phyloP scores from a whole-genome alignment of 1,284 basidiomycete species.

The Gastroboletus turbinatus region DNA sequence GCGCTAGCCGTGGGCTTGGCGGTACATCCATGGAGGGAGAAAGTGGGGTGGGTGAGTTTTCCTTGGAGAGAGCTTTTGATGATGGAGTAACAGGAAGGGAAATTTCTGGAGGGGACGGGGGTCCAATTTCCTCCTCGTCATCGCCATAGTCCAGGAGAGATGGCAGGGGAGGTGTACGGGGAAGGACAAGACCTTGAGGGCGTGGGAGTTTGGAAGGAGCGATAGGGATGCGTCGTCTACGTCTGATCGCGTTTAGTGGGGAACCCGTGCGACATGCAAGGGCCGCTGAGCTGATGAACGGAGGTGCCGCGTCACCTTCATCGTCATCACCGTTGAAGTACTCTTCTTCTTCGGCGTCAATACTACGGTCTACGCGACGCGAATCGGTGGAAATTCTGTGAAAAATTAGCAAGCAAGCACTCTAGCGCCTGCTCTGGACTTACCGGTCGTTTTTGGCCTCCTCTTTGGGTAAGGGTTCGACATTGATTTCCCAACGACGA shows the following conservation, averaged over 20 bases:
- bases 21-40: constrained; percentile 33
- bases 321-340: constrained; percentile 88
- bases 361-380: constrained; percentile 46
- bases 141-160: constrained; percentile 74
- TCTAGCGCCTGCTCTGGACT: constrained; percentile 1
- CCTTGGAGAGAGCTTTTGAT: constrained; percentile 15
- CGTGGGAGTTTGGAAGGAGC: constrained; percentile 40
- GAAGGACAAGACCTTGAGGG: constrained; percentile 35
- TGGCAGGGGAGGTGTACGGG: constrained; percentile 52
- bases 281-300: constrained; percentile 36
- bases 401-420: constrained; percentile 21
- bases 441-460: constrained; percentile 41
- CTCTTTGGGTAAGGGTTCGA: constrained; percentile 71
- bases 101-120: constrained; percentile 20
- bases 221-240: constrained; percentile 52
- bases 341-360: constrained; percentile 79
- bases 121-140: constrained; percentile 40
- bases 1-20: constrained; percentile 41
- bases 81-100: constrained; percentile 3
- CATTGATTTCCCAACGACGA: constrained; percentile 87
- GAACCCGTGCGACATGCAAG: constrained; percentile 38
- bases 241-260: constrained; percentile 47
- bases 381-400: constrained; percentile 41
- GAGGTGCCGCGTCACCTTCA: constrained; percentile 36
- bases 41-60: constrained; percentile 15